These are phyloP conservation scores for Flagelloscypha sp. DNA, from an alignment of 768 basidiomycete species.

Conservation along the genomic window DNA sequence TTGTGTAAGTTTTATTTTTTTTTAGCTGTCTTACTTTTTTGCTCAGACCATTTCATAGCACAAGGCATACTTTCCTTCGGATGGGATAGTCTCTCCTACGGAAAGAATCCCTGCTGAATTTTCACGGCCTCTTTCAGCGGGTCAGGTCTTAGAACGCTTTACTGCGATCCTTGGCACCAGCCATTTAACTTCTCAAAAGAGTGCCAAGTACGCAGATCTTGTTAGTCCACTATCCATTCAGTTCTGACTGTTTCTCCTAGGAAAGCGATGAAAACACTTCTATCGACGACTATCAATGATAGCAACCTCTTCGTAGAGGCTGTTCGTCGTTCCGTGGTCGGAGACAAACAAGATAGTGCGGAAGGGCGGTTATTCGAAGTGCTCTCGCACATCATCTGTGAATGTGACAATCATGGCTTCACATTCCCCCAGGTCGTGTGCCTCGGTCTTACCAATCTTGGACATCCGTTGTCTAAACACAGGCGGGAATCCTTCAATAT, in stretches of 20 bases:
- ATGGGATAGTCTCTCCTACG: constrained; percentile 53
- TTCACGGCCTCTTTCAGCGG: constrained; percentile 44
- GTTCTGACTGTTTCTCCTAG: constrained; percentile 29
- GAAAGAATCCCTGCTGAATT: constrained; percentile 46
- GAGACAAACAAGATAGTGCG: constrained; percentile 44
- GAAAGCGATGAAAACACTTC: constrained; percentile 65
- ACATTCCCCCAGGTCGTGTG: constrained; percentile 68
- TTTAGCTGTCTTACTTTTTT: constrained; percentile 1
- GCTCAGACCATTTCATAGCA: constrained; percentile 36
- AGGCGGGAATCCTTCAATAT: constrained; percentile 74
- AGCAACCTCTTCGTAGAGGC: constrained; percentile 52
- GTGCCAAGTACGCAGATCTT: constrained; percentile 56
- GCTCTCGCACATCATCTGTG: constrained; percentile 61
- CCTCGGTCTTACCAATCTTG: constrained; percentile 78
- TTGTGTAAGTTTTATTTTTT: constrained; percentile 50
- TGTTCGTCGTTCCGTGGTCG: constrained; percentile 61
- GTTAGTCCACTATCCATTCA: neutral
- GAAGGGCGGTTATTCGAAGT: constrained; percentile 71
- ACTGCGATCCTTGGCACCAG: constrained; percentile 60
- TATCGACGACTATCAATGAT: constrained; percentile 50
- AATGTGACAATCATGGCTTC: constrained; percentile 46
- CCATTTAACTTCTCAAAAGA: constrained; percentile 38
- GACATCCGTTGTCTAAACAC: constrained; percentile 54
- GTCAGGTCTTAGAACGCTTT: constrained; percentile 53
- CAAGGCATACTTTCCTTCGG: constrained; percentile 68